Base-by-base conservation (phyloP, 2,329 filamentous ascomycete genomes). In the Penicillium sp. region DNA sequence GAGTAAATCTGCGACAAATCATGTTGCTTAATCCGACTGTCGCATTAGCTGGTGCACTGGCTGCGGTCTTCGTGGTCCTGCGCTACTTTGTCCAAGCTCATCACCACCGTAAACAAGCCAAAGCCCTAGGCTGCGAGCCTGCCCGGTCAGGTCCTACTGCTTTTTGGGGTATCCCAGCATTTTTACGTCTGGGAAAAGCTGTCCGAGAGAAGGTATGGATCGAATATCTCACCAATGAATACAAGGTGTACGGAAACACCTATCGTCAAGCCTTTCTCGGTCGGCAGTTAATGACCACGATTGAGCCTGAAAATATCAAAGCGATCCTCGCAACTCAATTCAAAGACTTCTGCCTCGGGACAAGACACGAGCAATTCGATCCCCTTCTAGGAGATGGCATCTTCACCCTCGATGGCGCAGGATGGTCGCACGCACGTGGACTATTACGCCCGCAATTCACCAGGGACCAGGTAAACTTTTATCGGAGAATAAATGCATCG, bases 391-490 rank as follows among this genome's bases (percentile, higher is more conserved):
- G 71, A 1, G 66, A 70, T 71, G 75, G 77, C 6, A 83, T 83
- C 52, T 70, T 70, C 68, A 86, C 85, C 0, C 89, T 88, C 0
- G 90, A 95, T 67, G 86, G 87, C 2, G 75, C 82, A 4, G 72
- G 79, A 36, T 96, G 91, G 91, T 86, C 91, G 60, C 79, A 81
- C 57, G 88, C 85, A 41, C 80, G 91, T 4, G 85, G 88, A 55
- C 75, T 95, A 54, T 82, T 96, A 58, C 79, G 90, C 8, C 90
- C 91, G 0, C 89, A 93, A 64, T 95, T 96, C 69, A 83, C 89
- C 57, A 86, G 86, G 61, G 87, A 95, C 64, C 86, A 90, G 37
- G 81, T 95, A 41, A 14, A 13, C n/a, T 11, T 18, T 1, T 12
- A 18, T 34, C 14, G 13, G 14, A 12, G 14, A 13, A 33, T n/a